Conservation (phyloP, 2,329 filamentous ascomycete species). For the Penicillium sp. region DNA sequence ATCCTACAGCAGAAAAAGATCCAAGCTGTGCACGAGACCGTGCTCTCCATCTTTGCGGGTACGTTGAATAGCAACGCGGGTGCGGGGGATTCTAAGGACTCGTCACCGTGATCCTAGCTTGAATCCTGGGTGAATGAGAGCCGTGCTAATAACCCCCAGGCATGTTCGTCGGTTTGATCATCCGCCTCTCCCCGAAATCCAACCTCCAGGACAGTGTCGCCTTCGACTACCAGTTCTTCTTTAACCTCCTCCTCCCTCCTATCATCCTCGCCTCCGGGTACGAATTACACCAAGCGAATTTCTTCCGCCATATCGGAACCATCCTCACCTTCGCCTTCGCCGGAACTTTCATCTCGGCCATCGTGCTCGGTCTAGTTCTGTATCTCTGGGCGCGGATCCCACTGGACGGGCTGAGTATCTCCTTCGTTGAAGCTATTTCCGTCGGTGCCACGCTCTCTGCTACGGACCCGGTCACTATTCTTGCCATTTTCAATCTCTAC, state of each 20-base stretch:
- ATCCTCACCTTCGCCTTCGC: slow-evolving; percentile 98
- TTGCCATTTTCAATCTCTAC: slow-evolving; percentile 99
- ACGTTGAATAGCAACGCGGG: slow-evolving; percentile 19
- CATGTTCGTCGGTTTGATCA: slow-evolving; percentile 90
- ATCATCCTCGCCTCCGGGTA: slow-evolving; percentile 98
- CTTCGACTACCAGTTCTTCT: slow-evolving; percentile 99
- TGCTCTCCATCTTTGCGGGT: slow-evolving; percentile 97
- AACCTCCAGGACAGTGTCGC: slow-evolving; percentile 89
- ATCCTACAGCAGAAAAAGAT: slow-evolving; percentile 95
- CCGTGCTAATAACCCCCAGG: slow-evolving; percentile 59
- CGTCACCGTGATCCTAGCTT: no score
- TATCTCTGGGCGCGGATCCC: slow-evolving; percentile 88
- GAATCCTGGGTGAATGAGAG: no score
- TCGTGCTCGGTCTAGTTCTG: slow-evolving; percentile 88
- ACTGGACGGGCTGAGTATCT: slow-evolving; percentile 81
- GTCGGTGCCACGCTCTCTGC: slow-evolving; percentile 95
- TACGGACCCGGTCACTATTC: slow-evolving; percentile 94
- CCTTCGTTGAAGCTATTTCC: slow-evolving; percentile 93
- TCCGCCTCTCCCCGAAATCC: slow-evolving; percentile 78
- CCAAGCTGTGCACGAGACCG: slow-evolving; percentile 96
- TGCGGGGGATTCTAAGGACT: no score
- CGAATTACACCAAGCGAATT: slow-evolving; percentile 97
- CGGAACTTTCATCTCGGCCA: slow-evolving; percentile 93
- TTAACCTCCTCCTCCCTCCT: slow-evolving; percentile 96
- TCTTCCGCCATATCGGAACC: slow-evolving; percentile 96